phyloP scores from a whole-genome alignment of 306 rosid genomes.

The Spatholobus suberectus region DNA sequence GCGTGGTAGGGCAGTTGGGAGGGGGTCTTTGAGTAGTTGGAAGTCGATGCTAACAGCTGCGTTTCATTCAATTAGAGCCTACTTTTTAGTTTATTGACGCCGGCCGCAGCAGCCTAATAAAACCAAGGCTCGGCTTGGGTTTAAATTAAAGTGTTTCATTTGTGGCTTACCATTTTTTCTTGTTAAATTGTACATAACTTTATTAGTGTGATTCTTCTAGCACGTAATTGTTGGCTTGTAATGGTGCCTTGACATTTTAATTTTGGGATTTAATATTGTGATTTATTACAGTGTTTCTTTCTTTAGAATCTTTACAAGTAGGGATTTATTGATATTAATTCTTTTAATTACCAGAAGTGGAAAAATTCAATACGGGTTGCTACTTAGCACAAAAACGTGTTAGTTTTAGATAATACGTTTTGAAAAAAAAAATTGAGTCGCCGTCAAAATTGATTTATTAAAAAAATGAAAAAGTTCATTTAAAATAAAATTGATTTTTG shows the following conservation, averaged over 20 bases:
- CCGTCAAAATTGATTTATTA: too few relatives aligned
- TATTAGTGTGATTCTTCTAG: not conserved
- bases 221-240: not conserved
- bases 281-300: not conserved
- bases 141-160: not conserved
- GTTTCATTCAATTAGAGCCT: conserved; percentile 79
- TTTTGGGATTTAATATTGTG: not conserved
- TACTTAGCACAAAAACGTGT: not conserved
- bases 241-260: not conserved
- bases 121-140: not conserved
- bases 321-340: not conserved
- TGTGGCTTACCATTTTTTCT: not conserved
- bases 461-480: too few relatives aligned
- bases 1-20: conserved; percentile 52
- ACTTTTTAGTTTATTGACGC: conserved; percentile 56
- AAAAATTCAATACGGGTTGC: not conserved
- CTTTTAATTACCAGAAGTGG: not conserved
- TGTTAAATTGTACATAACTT: not conserved
- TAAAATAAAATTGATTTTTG: too few relatives aligned
- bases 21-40: conserved; percentile 60
- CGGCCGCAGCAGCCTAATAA: conserved; percentile 40
- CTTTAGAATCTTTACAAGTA: not conserved
- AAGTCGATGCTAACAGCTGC: conserved; percentile 45
- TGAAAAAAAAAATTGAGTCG: too few relatives aligned
- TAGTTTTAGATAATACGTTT: too few relatives aligned